Base-by-base conservation (phyloP, 495 filamentous ascomycete species). In the Lineolata rhizophorae region DNA sequence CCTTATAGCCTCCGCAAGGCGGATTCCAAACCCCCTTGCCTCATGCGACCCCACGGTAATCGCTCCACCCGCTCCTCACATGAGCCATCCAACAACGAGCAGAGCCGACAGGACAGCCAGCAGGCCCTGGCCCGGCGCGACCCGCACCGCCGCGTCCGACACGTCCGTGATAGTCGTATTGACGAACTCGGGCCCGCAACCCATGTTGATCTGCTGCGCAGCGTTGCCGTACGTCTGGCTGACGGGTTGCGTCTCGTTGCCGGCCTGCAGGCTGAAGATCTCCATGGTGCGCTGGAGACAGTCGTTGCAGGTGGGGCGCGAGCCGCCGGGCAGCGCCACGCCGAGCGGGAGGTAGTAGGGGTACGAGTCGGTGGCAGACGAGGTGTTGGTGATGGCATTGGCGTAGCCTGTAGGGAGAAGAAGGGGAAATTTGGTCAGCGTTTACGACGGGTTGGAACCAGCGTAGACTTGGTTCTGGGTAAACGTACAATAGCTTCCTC, bases 321-420 rank as follows among this genome's bases (percentile, higher is more conserved):
- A 60, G 3, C 60, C 62, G 3, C 58, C 58, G 0, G 75, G 70
- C 2, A 94, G 52, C 3, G 52, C 37, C n/a, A 61, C 64, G 18
- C 85, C 85, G 24, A 91, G 59, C 3, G 87, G 76, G 1, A 95
- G 55, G 42, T 72, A 81, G 55, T 94, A 97, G 12, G 84, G 55
- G 37, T 82, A 77, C 21, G 69, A 61, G 47, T 79, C 72, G 17
- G 64, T 62, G 0, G 72, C 56, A 17, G 66, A 73, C 6, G 66
- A 60, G 12, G 44, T 42, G 48, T 92, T 92, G 6, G 73, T 82
- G 36, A 81, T 67, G 16, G 83, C 81, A 43, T 81, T 75, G 35
- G 80, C 79, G 47, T 82, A 94, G 53, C 72, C 26, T 44, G 29
- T 1, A 25, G 8, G 15, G n/a, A 24, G 13, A 1, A 12, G 15